Conservation (phyloP, 2,329 filamentous ascomycete genomes). For the Stagonosporopsis chrysanthemi region DNA sequence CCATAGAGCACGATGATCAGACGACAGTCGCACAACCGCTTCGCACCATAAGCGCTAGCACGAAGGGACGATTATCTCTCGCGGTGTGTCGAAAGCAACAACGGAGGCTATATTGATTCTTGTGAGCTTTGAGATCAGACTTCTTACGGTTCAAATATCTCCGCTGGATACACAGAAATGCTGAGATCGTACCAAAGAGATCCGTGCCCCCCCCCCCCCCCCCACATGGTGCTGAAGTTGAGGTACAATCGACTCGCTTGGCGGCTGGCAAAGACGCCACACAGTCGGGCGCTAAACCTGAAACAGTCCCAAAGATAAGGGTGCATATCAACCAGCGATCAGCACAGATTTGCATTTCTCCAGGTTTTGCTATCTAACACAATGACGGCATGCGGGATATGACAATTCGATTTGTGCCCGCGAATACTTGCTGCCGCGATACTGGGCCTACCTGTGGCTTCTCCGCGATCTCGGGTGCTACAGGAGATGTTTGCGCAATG, state of each 20-base stretch:
- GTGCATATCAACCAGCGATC: conserved; percentile 37
- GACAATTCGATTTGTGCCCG: conserved; percentile 14
- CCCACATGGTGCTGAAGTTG: conserved; percentile 25
- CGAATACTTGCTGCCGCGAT: conserved; percentile 2
- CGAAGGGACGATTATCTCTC: not conserved
- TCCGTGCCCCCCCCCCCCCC: too few relatives aligned
- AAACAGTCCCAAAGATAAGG: conserved; percentile 45
- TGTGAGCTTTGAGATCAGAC: not conserved
- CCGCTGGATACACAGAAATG: conserved; percentile 21
- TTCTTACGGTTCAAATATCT: conserved; percentile 24
- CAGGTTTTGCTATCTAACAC: conserved; percentile 17
- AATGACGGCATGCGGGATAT: conserved; percentile 30
- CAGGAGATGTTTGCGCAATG: conserved; percentile 19
- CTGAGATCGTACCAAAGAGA: not conserved
- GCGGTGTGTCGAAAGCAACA: not conserved
- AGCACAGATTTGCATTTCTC: conserved; percentile 21
- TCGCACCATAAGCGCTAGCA: conserved; percentile 17
- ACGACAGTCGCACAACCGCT: conserved; percentile 9
- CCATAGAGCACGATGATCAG: not conserved
- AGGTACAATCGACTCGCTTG: conserved; percentile 25
- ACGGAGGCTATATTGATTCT: not conserved
- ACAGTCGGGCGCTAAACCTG: conserved; percentile 30
- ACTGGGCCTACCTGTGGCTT: conserved; percentile 21
- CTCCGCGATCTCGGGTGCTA: conserved; percentile 23
- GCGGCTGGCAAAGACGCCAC: conserved; percentile 12